phyloP scores from a whole-genome alignment of 352 stramenopile genomes.

The Achlya hypogyna region DNA sequence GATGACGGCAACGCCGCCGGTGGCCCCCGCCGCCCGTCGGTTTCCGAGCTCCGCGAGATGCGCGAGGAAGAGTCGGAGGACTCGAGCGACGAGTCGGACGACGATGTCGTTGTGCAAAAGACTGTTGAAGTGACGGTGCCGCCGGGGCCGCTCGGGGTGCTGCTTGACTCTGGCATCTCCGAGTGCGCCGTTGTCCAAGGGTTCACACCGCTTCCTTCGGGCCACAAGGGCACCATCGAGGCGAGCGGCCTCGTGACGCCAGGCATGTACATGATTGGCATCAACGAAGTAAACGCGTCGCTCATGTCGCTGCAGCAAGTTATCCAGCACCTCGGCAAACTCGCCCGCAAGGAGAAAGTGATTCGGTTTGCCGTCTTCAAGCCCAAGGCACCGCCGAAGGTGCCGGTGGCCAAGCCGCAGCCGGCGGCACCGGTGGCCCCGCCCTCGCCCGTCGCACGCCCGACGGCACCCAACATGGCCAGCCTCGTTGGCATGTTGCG shows the following conservation, averaged over 20 bases:
- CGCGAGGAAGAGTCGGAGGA: not conserved
- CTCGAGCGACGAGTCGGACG: slow-evolving; percentile 24
- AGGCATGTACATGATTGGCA: slow-evolving; percentile 82
- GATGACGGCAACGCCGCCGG: slow-evolving; percentile 29
- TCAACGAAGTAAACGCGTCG: slow-evolving; percentile 77
- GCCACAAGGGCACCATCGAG: slow-evolving; percentile 57
- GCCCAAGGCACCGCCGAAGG: slow-evolving; percentile 14
- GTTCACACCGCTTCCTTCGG: slow-evolving; percentile 56
- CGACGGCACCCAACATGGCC: not conserved
- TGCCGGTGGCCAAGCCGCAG: not conserved
- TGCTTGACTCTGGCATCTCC: slow-evolving; percentile 69
- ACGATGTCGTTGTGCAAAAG: slow-evolving; percentile 67
- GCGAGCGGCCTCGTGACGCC: slow-evolving; percentile 47
- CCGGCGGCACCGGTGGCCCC: not conserved
- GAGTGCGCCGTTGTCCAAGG: slow-evolving; percentile 72
- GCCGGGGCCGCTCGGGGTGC: slow-evolving; percentile 55
- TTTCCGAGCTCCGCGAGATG: not conserved
- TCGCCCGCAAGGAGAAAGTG: slow-evolving; percentile 67
- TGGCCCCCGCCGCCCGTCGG: not conserved
- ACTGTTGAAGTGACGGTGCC: slow-evolving; percentile 66
- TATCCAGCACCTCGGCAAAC: slow-evolving; percentile 49
- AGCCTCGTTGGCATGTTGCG: slow-evolving; percentile 22
- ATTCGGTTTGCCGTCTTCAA: slow-evolving; percentile 73
- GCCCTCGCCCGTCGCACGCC: not conserved
- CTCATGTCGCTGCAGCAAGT: slow-evolving; percentile 59